Base-by-base conservation (phyloP, 768 basidiomycete species). In the Cystobasidium onofrii region DNA sequence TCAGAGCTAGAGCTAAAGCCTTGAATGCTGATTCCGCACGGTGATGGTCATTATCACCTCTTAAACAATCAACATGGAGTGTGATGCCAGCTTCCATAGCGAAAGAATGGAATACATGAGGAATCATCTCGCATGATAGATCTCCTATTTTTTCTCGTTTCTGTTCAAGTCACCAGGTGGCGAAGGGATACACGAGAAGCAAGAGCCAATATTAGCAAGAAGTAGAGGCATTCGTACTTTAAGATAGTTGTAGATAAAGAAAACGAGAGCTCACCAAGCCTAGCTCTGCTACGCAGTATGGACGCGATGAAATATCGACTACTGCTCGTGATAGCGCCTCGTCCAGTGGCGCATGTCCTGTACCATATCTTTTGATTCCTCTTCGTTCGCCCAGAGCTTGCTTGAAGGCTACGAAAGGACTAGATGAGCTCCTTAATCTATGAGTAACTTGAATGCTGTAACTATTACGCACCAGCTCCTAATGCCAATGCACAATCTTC, bases 11-110 rank as follows among this genome's bases (percentile, higher is more conserved):
- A 0, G 96, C 96, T 23, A 98, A 82, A 0, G 96, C 95, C 82
- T 99, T 99, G 87, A 99, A 99, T 2, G 95, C 92, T 1, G 94
- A 92, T 82, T 99, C 96, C 15, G 94, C 88, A 66, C 90, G 88
- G 82, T 98, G 96, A 81, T 99, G 96, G 80, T 99, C 96, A 82
- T 99, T 99, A 78, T 92, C 89, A 50, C 96, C 96, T 39, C 93
- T 86, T 52, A 99, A 84, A 52, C 92, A 92, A 79, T 99, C 96
- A 64, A 98, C 86, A 79, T 98, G 95, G 60, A 99, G 84, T 1
- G 96, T 98, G 25, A 88, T 89, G 7, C 94, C 94, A 0, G 95
- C 90, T 0, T 92, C 91, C 76, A 92, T 92, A n/a, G 95, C 91
- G 80, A 99, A 99, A 2, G 93, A 96, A 83, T 96, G 89, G 81